Base-by-base conservation (phyloP, 371 early-diverging fungal genomes). In the Mucor plumbeus region DNA sequence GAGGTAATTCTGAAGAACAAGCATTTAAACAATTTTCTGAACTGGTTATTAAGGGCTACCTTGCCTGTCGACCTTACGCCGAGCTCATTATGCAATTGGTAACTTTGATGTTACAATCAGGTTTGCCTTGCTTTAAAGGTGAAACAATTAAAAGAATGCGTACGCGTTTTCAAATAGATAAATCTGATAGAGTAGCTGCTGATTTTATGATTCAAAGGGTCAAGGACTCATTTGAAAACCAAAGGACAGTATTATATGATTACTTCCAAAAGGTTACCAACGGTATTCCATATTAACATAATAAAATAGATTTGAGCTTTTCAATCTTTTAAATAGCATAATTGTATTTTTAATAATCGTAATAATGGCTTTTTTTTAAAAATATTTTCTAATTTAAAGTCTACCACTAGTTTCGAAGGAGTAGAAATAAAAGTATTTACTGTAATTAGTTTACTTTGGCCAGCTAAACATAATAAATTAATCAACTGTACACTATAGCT, bases 51-150 rank as follows among this genome's bases (percentile, higher is more conserved):
- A 95, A 96, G 79, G 96, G 96, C 0, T 99, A 93, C 70, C 72
- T 99, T 73, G 95, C 97, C 0, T 78, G 86, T 47, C 88, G 99
- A 17, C 98, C 96, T 15, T 94, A 95, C 69, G 96, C 98, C 0
- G 96, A 97, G 57, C 85, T 95, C 69, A 95, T 99, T 57, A 87
- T 95, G 50, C 91, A 94, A 68, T 81, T 97, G 72, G 96, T 99
- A 6, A 76, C 89, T 3, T 81, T 98, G 44, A 99, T 99, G 96
- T 84, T 92, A 10, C 95, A 97, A 41, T 97, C 99, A 7, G 97
- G 98, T 0, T 82, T 99, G 63, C 99, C 99, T 1, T 99, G 99
- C 78, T 99, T 99, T 86, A 97, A 94, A 73, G 95, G 93, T 60
- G 87, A 84, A 61, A 97, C 99, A 0, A 84, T 99, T 68, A 86